Base-by-base conservation (phyloP, 176 grass and related monocot genomes). In the Cenchrus americanus region DNA sequence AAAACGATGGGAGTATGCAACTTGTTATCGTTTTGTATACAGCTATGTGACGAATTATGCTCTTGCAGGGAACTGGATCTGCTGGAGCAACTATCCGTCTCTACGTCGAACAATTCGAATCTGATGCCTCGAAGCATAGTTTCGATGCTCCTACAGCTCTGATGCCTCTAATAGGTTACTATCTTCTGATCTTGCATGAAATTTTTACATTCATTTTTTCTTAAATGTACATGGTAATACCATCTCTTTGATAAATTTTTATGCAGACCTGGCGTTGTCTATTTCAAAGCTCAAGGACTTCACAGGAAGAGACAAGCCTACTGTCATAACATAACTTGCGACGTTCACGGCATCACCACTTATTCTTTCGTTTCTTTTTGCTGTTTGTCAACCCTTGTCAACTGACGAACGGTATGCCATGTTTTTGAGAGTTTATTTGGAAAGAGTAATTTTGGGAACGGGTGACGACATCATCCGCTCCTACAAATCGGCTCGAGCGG, bases 31-130 rank as follows among this genome's bases (percentile, higher is more conserved):
- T 6, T 89, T 83, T 18, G 51, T 71, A 3, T 70, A 22, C 15
- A 63, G 21, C 21, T 46, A 75, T 19, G 47, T 26, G 34, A 23
- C 5, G 62, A 62, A 53, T 53, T 84, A 12, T 77, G n/a, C 48
- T 80, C 58, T 86, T 78, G 21, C 47, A 97, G 94, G 94, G 94
- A 73, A 97, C 94, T 66, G 94, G 94, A 86, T 97, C 94, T 3
- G 94, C 94, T 24, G 94, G 94, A 66, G 94, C 94, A 42, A 97
- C 94, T 5, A 83, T 97, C 24, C 86, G 94, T 7, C 12, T 97
- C 27, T 97, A 97, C 70, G 89, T 94, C 17, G 94, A 97, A 68
- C 94, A 97, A 65, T 97, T 89, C 1, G 94, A 97, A 80, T 73
- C 92, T 1, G 88, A 97, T 83, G 71, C 59, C 63, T 88, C 94